Evolutionary conservation across 2,329 filamentous ascomycete genomes (phyloP), one percentile per base, ranked within the genome.

Genomic region (Cladosporium halotolerans): DNA sequence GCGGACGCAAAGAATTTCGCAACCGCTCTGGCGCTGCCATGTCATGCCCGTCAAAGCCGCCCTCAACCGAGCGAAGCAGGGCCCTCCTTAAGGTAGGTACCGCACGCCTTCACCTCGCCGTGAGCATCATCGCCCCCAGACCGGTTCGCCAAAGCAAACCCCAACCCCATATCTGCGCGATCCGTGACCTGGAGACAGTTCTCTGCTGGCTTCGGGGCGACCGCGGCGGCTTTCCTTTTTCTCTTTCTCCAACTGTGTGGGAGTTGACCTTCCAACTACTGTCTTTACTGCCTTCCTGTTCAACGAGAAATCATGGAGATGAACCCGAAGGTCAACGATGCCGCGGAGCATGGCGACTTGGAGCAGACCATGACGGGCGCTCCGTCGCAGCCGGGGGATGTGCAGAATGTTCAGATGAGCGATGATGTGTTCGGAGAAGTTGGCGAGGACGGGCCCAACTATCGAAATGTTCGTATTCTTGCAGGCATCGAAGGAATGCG

Each of bases 401-500:
- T 51, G 9, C 31, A 53, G 34, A 32, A 51, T 13, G 31, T 51
- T 5, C 40, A 53, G 34, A 19, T 45, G 36, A 52, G 33, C 32
- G 63, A 71, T 53, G 67, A 64, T 14, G 66, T 71, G 33, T 71
- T 70, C 59, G 69, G 69, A n/a, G 66, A 70, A 36, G 67, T 70
- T 31, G 57, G 55, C 5, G 62, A 66, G 47, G 60, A 58, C 10
- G 68, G 63, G 13, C 65, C 67, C 0, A 67, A 69, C 40, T 68
- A 65, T 42, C 61, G 48, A 31, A 51, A 51, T 63, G 23, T 64
- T 63, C 59, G 65, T 66, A 54, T 23, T 43, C 38, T 13, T 11
- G 7, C 23, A n/a, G 44, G 40, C 6, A 42, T 7, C 7, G 32
- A 39, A 31, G 19, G 23, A 28, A 4, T 28, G 23, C 23, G 23